These are phyloP conservation scores for Eucalyptus brandiana DNA, from an alignment of 345 rosid species.

Conservation along the genomic window DNA sequence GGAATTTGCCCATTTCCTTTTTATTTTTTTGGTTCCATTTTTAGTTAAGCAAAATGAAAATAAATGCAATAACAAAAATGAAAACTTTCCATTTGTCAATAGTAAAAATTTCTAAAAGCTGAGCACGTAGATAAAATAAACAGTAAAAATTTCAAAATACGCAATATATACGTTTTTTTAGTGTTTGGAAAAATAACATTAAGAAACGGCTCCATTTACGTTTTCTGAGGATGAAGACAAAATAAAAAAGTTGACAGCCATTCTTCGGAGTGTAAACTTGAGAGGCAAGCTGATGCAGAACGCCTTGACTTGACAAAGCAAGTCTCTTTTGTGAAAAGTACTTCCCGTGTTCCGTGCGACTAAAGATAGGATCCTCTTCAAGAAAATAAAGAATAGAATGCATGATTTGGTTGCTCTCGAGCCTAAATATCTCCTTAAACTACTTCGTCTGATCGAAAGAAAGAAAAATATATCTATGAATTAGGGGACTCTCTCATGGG, in stretches of 20 bases:
- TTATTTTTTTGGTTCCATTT: too few species aligned
- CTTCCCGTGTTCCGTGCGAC: neutral
- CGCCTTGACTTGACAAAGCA: neutral
- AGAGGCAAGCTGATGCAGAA: neutral
- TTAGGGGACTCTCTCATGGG: too few species aligned
- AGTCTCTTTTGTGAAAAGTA: neutral
- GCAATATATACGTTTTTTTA: neutral
- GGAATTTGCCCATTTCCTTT: too few species aligned
- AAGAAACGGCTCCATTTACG: neutral
- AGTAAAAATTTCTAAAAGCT: too few species aligned
- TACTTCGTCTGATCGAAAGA: too few species aligned
- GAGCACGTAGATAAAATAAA: neutral
- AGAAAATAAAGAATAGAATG: neutral
- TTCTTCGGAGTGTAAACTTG: neutral
- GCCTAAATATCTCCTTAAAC: too few species aligned
- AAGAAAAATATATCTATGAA: too few species aligned
- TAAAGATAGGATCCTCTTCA: neutral
- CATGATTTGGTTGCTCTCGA: neutral
- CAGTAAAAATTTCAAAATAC: too few species aligned
- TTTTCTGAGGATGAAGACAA: neutral
- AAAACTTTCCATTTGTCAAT: neutral
- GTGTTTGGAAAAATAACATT: neutral
- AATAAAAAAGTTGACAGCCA: neutral
- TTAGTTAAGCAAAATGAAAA: too few species aligned
- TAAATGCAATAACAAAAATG: too few species aligned